A percentile compares a stretch with the other conserved stretches of the same genome.
These are phyloP conservation scores for Xylaria sp. DNA, from an alignment of 2,329 filamentous ascomycete genomes.

Conservation along the genomic window DNA sequence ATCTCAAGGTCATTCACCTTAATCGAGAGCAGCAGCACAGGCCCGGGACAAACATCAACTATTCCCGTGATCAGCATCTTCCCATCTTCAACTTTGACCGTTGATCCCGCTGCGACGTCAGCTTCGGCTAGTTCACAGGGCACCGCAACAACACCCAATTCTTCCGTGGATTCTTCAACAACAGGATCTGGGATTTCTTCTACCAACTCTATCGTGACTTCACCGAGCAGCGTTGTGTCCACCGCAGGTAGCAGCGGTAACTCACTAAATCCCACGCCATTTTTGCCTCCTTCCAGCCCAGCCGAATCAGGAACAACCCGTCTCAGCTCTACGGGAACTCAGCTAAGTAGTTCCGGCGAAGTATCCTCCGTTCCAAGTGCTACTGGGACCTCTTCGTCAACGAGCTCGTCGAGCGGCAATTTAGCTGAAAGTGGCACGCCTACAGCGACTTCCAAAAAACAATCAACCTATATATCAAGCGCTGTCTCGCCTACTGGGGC, in stretches of 20 bases:
- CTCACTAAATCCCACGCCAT: constrained; percentile 13
- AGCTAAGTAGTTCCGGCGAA: constrained; percentile 9
- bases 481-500: constrained; percentile 52
- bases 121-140: constrained; percentile 14
- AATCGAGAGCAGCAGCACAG: constrained; percentile 36
- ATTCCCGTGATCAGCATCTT: constrained; percentile 42
- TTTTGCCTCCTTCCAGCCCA: constrained; percentile 21
- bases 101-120: constrained; percentile 10
- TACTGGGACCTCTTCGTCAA: constrained; percentile 11
- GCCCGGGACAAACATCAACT: constrained; percentile 29
- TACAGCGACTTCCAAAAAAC: constrained; percentile 22
- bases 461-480: constrained; percentile 41
- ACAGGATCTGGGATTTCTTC: constrained; percentile 18
- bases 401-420: constrained; percentile 15
- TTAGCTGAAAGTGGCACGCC: constrained; percentile 19
- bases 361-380: constrained; percentile 15
- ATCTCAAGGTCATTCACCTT: constrained; percentile 41
- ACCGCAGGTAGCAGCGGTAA: constrained; percentile 5
- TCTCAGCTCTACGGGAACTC: constrained; percentile 7
- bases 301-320: constrained; percentile 10
- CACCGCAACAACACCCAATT: constrained; percentile 7
- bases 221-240: constrained; percentile 14
- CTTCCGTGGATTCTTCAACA: not conserved
- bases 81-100: constrained; percentile 41
- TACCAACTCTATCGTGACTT: constrained; percentile 23